phyloP scores from a whole-genome alignment of 345 rosid genomes.

The Eucalyptus rudis region DNA sequence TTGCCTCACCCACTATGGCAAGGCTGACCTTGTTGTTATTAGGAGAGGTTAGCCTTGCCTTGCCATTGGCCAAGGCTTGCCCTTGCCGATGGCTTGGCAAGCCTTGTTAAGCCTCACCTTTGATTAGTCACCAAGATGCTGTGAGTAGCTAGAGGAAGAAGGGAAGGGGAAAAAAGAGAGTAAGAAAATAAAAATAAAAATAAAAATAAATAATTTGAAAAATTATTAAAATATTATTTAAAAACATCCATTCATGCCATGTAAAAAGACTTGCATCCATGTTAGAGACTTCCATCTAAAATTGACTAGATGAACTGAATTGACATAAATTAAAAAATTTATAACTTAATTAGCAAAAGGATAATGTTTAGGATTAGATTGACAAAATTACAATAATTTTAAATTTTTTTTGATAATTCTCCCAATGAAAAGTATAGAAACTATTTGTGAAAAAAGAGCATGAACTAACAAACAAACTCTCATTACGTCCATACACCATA shows the following conservation, averaged over 20 bases:
- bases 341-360: too few relatives aligned
- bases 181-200: too few relatives aligned
- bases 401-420: rapidly evolving
- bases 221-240: too few relatives aligned
- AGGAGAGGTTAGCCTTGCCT: neutral
- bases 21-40: too few relatives aligned
- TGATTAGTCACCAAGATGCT: neutral
- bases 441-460: neutral
- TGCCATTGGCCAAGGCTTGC: neutral
- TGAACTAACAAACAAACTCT: neutral
- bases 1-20: too few relatives aligned
- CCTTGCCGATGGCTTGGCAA: neutral
- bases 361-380: too few relatives aligned
- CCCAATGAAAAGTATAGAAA: neutral
- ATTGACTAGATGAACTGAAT: too few relatives aligned
- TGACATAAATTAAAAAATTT: too few relatives aligned
- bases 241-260: neutral
- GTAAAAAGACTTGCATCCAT: neutral
- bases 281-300: neutral
- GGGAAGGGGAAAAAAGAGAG: neutral
- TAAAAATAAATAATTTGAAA: too few relatives aligned
- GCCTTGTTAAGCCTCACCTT: neutral
- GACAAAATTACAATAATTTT: too few relatives aligned
- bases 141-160: neutral
- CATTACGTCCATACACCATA: neutral